A percentile compares a stretch with the other conserved stretches of the same genome.
phyloP scores from a whole-genome alignment of 106 monocot species.

The Apostasia ramifera region DNA sequence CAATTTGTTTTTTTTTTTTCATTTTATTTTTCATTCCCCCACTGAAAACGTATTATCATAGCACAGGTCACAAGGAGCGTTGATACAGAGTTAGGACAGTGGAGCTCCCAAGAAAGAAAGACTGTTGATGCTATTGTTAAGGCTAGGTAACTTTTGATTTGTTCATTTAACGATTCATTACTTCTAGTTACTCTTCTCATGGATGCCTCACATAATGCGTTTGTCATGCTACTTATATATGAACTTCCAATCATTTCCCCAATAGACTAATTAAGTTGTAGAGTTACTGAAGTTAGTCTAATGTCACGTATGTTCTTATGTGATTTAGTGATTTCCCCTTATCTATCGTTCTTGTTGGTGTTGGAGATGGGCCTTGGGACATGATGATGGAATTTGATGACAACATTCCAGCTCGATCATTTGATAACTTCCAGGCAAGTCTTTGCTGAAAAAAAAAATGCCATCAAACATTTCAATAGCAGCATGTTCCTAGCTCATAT shows the following conservation, averaged over 20 bases:
- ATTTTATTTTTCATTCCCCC: not conserved
- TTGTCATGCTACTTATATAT: not conserved
- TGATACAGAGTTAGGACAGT: slow-evolving; percentile 44
- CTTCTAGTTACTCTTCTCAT: not conserved
- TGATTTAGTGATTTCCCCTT: slow-evolving; percentile 58
- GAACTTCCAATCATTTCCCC: not conserved
- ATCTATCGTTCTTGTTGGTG: slow-evolving; percentile 89
- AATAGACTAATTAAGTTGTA: not conserved
- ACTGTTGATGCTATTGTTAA: slow-evolving; percentile 84
- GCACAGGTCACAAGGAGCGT: slow-evolving; percentile 86
- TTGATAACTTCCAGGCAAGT: slow-evolving; percentile 91
- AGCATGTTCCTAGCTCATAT: not conserved
- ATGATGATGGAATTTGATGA: slow-evolving; percentile 97
- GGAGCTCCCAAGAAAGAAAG: slow-evolving; percentile 72
- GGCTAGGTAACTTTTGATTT: slow-evolving; percentile 44
- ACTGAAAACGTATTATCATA: not conserved
- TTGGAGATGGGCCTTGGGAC: slow-evolving; percentile 98
- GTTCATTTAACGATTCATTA: not conserved
- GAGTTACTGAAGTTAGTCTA: not conserved
- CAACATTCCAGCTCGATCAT: slow-evolving; percentile 75
- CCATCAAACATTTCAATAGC: not conserved
- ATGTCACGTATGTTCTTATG: not conserved
- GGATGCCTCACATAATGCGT: not conserved
- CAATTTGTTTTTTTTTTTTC: not conserved
- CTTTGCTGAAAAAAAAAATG: not conserved